Base-by-base conservation (phyloP, 768 basidiomycete species). In the Galerina marginata region DNA sequence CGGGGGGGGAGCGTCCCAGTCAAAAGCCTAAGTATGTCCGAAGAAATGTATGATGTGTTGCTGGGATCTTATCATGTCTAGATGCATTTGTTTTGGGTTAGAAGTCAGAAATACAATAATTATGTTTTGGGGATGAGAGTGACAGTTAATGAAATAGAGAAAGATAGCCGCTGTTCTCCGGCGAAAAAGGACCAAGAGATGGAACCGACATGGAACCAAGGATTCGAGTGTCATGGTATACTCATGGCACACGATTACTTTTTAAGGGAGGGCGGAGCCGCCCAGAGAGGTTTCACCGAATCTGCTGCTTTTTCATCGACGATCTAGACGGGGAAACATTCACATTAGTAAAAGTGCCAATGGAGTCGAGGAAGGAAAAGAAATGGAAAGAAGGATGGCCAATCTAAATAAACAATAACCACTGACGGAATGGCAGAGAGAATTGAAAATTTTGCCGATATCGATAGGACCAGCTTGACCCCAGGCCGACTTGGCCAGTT, bases 211-310 rank as follows among this genome's bases (percentile, higher is more conserved):
- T 52, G 43, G 53, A 54, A 54, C 36, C 48, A 38, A 40, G 36
- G 56, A 48, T 29, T 53, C 23, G 52, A 48, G 51, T 39, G 25
- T 33, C 39, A 46, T 20, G 33, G 26, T 50, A 20, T 46, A 48
- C 51, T 51, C 53, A 39, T 58, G 51, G 52, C 53, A 43, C 16
- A 16, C 40, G 29, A 38, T 60, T 61, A 61, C 48, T 63, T 60
- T 67, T 29, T 56, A 20, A 16, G 49, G 56, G 46, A 53, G 11
- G 67, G 62, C 48, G 62, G 65, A 43, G 69, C 67, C n/a, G 78
- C 78, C 81, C 81, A 82, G 25, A 78, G 74, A 33, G 80, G 81
- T 65, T 79, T 80, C 59, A 69, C 67, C 14, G 67, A 69, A 58
- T 81, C 81, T 44, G 75, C 73, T 55, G 72, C 61, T n/a, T 71